phyloP scores from a whole-genome alignment of 129 eudicot species.

The carrot (Daucus carota) region DH1_v3.0 NC_030385.2:3788501-3789000 shows the following conservation, averaged over 20 bases:
- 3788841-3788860: slow-evolving; percentile 84
- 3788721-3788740: slow-evolving; percentile 71
- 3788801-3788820: slow-evolving; percentile 79
- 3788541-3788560: slow-evolving; percentile 68
- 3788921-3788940: slow-evolving; percentile 70
- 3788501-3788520: slow-evolving; percentile 60
- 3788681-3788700: slow-evolving; percentile 69
- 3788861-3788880: slow-evolving; percentile 76
- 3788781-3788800: slow-evolving; percentile 39
- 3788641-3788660: slow-evolving; percentile 82
- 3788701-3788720: slow-evolving; percentile 85
- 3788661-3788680: slow-evolving; percentile 75
- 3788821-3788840: slow-evolving; percentile 93
- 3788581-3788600: slow-evolving; percentile 68
- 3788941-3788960: slow-evolving; percentile 93
- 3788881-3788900: slow-evolving; percentile 88
- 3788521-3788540: slow-evolving; percentile 63
- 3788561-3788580: slow-evolving; percentile 36
- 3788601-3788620: slow-evolving; percentile 55
- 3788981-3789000: slow-evolving; percentile 56
- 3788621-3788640: slow-evolving; percentile 51
- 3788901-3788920: slow-evolving; percentile 72
- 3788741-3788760: slow-evolving; percentile 64
- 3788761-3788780: slow-evolving; percentile 65
- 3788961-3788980: slow-evolving; percentile 51